Base-by-base conservation (phyloP, 495 filamentous ascomycete genomes). In the Aspergillus egyptiacus region DNA sequence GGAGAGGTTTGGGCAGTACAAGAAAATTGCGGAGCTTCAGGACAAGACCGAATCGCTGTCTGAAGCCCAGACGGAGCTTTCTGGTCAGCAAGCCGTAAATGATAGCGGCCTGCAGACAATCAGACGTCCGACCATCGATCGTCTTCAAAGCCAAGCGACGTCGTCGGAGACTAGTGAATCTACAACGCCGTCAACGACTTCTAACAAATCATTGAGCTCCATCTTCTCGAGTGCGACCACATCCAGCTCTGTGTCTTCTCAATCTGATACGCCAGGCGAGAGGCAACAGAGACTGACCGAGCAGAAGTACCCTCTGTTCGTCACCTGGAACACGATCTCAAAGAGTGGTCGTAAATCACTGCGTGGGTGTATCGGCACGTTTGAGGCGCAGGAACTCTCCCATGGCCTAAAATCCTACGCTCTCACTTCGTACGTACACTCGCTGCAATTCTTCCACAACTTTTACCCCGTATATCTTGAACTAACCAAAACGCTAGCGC, bases 291-390 rank as follows among this genome's bases (percentile, higher is more conserved):
- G 27, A 39, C 57, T 46, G 58, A 62, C 57, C 19, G 51, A 66
- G 32, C 61, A 58, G 34, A 56, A 54, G 32, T 67, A 72, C 49
- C 93, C 93, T 5, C 74, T 98, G 11, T 98, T 98, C 63, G 86
- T 98, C 11, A 97, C 93, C 0, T 98, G 94, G 93, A 95, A 96
- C 65, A 87, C 79, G 1, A 43, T 86, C 22, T 80, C 78, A 3
- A 72, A 72, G 19, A 75, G 76, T 48, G 79, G 77, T 13, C 64
- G 75, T 46, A 83, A 81, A 55, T 80, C 76, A 27, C 76, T 98
- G 13, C 86, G 93, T 37, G 93, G 93, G 24, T 98, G 93, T 74
- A 98, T 98, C 58, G 93, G 93, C 54, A 98, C 93, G 0, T 97
- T 97, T 61, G 89, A 93, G 49, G 62, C 81, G 5, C 85, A 89